phyloP scores from a whole-genome alignment of 306 rosid species.

The Begonia loranthoides region DNA sequence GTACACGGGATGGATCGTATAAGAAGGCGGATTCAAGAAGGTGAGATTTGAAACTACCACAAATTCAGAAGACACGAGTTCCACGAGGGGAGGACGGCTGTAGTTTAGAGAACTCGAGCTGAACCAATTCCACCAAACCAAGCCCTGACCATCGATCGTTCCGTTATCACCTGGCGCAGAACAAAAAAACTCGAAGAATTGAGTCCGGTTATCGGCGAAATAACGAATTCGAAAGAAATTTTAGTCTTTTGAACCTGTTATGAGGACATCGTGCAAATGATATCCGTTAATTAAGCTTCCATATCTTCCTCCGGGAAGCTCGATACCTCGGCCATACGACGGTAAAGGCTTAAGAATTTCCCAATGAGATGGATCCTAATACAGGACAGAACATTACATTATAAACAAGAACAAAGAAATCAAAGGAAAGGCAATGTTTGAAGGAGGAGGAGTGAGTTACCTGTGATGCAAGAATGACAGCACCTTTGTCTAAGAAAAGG shows the following conservation, averaged over 20 bases:
- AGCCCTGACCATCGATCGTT: slow-evolving; percentile 81
- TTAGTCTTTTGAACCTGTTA: slow-evolving; percentile 45
- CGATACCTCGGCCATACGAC: slow-evolving; percentile 85
- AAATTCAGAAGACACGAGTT: slow-evolving; percentile 40
- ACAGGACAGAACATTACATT: too few species aligned
- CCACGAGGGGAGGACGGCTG: slow-evolving; percentile 92
- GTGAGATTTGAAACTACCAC: slow-evolving; percentile 92
- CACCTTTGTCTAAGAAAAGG: slow-evolving; percentile 84
- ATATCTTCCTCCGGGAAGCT: slow-evolving; percentile 73
- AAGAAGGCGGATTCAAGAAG: slow-evolving; percentile 79
- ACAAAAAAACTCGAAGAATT: slow-evolving; percentile 1
- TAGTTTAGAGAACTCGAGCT: slow-evolving; percentile 53
- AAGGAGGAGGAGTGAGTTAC: slow-evolving; percentile 16
- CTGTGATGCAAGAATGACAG: slow-evolving; percentile 87
- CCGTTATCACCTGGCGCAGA: slow-evolving; percentile 66
- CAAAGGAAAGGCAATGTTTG: too few species aligned
- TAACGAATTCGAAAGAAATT: not conserved
- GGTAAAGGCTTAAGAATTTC: slow-evolving; percentile 74
- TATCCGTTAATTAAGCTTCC: slow-evolving; percentile 84
- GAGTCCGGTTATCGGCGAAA: not conserved
- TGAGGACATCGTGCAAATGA: slow-evolving; percentile 64
- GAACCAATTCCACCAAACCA: slow-evolving; percentile 91
- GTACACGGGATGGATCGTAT: slow-evolving; percentile 80
- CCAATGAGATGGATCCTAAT: slow-evolving; percentile 73
- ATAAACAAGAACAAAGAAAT: too few species aligned